Evolutionary conservation across 2,329 filamentous ascomycete genomes (phyloP).

Genomic region (Penicillium aurantiogriseum): DNA sequence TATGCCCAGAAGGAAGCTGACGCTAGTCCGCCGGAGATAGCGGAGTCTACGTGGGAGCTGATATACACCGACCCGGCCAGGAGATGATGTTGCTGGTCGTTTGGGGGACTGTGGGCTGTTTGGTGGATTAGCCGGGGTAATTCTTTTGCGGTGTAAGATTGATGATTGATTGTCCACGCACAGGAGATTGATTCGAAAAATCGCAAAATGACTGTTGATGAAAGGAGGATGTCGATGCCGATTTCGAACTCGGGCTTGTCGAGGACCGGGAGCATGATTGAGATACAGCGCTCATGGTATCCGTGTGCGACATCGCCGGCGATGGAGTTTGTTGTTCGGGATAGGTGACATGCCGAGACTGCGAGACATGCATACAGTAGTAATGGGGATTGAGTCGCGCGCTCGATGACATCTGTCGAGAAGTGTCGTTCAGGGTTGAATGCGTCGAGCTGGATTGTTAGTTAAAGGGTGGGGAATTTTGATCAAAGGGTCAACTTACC

Average conservation of each 20-base stretch:
- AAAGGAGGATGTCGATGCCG: conserved; percentile 35
- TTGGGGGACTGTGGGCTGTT: conserved; percentile 33
- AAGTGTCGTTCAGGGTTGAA: conserved; percentile 34
- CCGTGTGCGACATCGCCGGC: conserved; percentile 31
- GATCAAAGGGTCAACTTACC: conserved; percentile 18
- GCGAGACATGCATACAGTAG: conserved; percentile 36
- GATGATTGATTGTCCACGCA: conserved; percentile 15
- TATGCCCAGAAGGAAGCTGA: conserved; percentile 39
- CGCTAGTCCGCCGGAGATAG: conserved; percentile 32
- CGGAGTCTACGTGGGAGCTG: conserved; percentile 35
- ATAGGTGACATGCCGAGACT: conserved; percentile 36
- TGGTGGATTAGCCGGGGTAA: background rate
- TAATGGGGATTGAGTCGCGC: conserved; percentile 31
- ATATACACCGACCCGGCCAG: conserved; percentile 38
- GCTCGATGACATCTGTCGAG: conserved; percentile 31
- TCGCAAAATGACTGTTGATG: conserved; percentile 36
- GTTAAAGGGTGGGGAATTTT: background rate
- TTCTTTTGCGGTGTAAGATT: background rate
- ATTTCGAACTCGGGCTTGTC: conserved; percentile 33
- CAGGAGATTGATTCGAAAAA: conserved; percentile 39
- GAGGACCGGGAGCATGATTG: conserved; percentile 35
- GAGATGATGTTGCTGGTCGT: conserved; percentile 36
- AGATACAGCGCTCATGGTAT: conserved; percentile 38
- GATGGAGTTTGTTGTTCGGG: conserved; percentile 31
- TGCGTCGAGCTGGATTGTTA: conserved; percentile 30